Conservation (phyloP, 1,284 basidiomycete species). For the Grifola frondosa region DNA sequence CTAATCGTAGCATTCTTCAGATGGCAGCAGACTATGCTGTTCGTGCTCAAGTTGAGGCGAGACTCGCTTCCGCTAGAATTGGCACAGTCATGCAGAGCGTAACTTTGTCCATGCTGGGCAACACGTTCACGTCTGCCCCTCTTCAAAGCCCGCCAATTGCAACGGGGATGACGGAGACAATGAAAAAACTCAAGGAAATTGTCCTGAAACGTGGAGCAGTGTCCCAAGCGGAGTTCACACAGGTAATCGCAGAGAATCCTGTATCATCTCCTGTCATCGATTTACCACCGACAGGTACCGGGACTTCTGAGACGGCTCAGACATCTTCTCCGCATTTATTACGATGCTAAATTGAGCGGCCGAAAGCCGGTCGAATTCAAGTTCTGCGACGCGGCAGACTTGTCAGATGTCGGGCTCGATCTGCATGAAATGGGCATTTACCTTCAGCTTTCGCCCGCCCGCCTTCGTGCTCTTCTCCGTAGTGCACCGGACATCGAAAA, state of each 20-base stretch:
- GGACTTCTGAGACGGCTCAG: slow-evolving; percentile 24
- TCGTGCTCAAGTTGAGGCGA: not conserved
- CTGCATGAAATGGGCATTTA: slow-evolving; percentile 27
- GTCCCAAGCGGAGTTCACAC: slow-evolving; percentile 13
- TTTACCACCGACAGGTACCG: slow-evolving; percentile 27
- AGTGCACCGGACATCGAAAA: slow-evolving; percentile 23
- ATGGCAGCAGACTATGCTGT: too few species aligned
- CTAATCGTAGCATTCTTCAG: too few species aligned
- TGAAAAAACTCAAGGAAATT: slow-evolving; percentile 18
- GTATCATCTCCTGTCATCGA: too few species aligned
- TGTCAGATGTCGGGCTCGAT: slow-evolving; percentile 24
- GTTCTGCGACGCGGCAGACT: slow-evolving; percentile 27
- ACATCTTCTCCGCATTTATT: slow-evolving; percentile 29
- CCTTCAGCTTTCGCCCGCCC: slow-evolving; percentile 24
- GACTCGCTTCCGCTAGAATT: not conserved
- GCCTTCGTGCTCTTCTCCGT: slow-evolving; percentile 22
- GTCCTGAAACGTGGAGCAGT: slow-evolving; percentile 15
- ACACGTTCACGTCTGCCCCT: slow-evolving; percentile 14
- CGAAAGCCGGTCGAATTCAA: slow-evolving; percentile 20
- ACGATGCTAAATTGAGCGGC: slow-evolving; percentile 19
- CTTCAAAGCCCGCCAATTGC: slow-evolving; percentile 20
- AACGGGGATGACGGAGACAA: slow-evolving; percentile 23
- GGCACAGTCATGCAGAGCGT: not conserved
- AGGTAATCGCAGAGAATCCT: too few species aligned
- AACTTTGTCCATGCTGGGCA: too few species aligned